Evolutionary conservation across 805 yeast genomes (phyloP).

Genomic region (Kodamaea restingae): DNA sequence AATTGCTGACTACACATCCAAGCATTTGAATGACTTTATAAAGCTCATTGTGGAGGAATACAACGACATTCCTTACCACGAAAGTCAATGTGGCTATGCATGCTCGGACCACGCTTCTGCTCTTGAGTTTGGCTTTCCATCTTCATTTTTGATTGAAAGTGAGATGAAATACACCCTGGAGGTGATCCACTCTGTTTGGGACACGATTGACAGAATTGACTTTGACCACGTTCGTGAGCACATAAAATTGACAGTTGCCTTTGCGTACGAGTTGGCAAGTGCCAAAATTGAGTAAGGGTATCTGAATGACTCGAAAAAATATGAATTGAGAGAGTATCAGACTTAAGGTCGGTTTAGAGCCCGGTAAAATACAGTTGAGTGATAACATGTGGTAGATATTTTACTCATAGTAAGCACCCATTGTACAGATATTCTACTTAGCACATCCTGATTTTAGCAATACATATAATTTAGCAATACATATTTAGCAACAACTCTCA

Average conservation of each 20-base stretch:
- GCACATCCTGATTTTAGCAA: too few species aligned
- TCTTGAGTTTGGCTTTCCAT: conserved; percentile 75
- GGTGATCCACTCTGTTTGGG: conserved; percentile 71
- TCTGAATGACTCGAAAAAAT: neutral
- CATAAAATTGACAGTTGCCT: conserved; percentile 71
- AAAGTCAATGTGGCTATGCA: conserved; percentile 83
- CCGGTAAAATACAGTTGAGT: too few species aligned
- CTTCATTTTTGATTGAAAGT: conserved; percentile 78
- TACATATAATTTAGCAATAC: neutral
- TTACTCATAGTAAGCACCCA: too few species aligned
- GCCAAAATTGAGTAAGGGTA: conserved; percentile 4
- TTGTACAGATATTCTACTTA: too few species aligned
- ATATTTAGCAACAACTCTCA: neutral
- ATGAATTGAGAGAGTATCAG: neutral
- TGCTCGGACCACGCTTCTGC: conserved; percentile 95
- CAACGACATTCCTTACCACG: conserved; percentile 64
- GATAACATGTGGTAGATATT: too few species aligned
- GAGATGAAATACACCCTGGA: conserved; percentile 61
- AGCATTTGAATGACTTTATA: conserved; percentile 53
- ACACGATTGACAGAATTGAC: conserved; percentile 76
- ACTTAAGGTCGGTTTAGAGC: too few species aligned
- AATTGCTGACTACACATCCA: conserved; percentile 64
- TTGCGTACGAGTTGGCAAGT: conserved; percentile 56
- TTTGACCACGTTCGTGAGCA: conserved; percentile 79
- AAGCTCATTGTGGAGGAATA: conserved; percentile 59